Evolutionary conservation across 2,329 filamentous ascomycete genomes (phyloP).

Genomic region (Colletotrichum endophyticum): DNA sequence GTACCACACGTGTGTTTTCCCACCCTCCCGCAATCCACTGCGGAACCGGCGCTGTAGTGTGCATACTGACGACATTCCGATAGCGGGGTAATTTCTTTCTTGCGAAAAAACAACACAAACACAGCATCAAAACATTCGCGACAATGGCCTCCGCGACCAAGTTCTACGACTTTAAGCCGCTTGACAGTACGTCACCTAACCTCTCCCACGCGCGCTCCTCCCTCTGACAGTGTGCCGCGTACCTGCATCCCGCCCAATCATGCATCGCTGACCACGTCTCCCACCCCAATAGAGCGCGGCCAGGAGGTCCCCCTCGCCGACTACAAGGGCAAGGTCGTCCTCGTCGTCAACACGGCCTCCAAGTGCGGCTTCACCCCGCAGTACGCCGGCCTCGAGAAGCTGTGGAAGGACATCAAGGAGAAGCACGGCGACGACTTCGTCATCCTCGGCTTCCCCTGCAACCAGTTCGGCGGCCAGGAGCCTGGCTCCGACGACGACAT

Average conservation of each 20-base stretch:
- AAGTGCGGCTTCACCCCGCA: slow-evolving; percentile 99
- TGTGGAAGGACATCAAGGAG: slow-evolving; percentile 79
- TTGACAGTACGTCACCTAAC: slow-evolving; percentile 69
- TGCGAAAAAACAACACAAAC: neutral
- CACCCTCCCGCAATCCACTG: neutral
- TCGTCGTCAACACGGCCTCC: slow-evolving; percentile 96
- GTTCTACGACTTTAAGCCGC: slow-evolving; percentile 86
- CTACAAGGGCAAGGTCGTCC: slow-evolving; percentile 90
- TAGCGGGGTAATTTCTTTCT: neutral
- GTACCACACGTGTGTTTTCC: neutral
- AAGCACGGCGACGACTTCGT: slow-evolving; percentile 78
- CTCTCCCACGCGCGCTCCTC: neutral
- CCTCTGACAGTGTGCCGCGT: neutral
- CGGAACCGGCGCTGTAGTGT: neutral
- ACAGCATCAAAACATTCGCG: slow-evolving; percentile 1
- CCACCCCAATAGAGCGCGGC: slow-evolving; percentile 67
- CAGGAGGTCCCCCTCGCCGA: slow-evolving; percentile 70
- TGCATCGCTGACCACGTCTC: neutral
- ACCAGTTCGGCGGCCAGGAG: slow-evolving; percentile 94
- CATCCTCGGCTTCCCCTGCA: slow-evolving; percentile 96
- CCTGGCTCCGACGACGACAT: slow-evolving; percentile 83
- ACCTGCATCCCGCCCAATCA: neutral
- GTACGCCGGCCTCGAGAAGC: slow-evolving; percentile 86
- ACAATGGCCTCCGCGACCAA: slow-evolving; percentile 44
- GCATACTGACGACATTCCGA: neutral